A percentile compares a stretch with the other conserved stretches of the same genome.
These are phyloP conservation scores for Amyloporia xantha DNA, from an alignment of 768 basidiomycete species.

Conservation along the genomic window DNA sequence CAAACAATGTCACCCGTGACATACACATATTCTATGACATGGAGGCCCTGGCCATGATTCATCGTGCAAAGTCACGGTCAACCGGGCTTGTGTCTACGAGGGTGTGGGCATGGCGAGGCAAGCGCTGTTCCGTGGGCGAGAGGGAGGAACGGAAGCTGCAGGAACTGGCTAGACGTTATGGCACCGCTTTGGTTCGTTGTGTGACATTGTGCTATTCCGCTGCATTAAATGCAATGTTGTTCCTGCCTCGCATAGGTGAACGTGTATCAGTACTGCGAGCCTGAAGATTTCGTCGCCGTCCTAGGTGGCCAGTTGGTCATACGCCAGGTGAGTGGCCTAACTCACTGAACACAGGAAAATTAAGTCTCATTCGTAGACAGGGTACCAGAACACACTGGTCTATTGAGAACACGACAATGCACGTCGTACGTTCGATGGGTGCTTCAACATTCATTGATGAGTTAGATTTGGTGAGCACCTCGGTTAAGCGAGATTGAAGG, in stretches of 20 bases:
- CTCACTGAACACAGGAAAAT: conserved; percentile 4
- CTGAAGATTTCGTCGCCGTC: conserved; percentile 50
- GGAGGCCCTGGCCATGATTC: conserved; percentile 62
- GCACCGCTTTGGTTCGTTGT: conserved; percentile 46
- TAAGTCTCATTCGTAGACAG: conserved; percentile 27
- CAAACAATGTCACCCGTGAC: conserved; percentile 39
- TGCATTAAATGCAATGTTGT: not conserved
- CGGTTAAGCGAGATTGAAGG: too few relatives aligned
- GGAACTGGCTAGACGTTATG: conserved; percentile 70
- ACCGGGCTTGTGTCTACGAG: conserved; percentile 60
- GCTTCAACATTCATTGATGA: conserved; percentile 63
- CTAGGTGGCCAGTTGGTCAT: conserved; percentile 69
- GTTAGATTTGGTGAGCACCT: conserved; percentile 52
- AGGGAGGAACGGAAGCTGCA: conserved; percentile 59
- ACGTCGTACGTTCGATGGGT: conserved; percentile 48
- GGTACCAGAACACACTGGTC: conserved; percentile 72
- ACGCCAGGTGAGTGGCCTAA: conserved; percentile 51
- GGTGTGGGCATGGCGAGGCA: conserved; percentile 77
- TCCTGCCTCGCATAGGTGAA: conserved; percentile 20
- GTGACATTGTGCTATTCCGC: not conserved
- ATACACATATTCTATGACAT: conserved; percentile 63
- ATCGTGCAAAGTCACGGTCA: conserved; percentile 60
- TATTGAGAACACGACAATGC: conserved; percentile 78
- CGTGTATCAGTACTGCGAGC: conserved; percentile 59
- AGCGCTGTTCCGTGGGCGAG: conserved; percentile 43